Percentiles rank a stretch among this genome's conserved stretches.
phyloP scores from a whole-genome alignment of 345 rosid genomes.

The Eucalyptus curtisii region DNA sequence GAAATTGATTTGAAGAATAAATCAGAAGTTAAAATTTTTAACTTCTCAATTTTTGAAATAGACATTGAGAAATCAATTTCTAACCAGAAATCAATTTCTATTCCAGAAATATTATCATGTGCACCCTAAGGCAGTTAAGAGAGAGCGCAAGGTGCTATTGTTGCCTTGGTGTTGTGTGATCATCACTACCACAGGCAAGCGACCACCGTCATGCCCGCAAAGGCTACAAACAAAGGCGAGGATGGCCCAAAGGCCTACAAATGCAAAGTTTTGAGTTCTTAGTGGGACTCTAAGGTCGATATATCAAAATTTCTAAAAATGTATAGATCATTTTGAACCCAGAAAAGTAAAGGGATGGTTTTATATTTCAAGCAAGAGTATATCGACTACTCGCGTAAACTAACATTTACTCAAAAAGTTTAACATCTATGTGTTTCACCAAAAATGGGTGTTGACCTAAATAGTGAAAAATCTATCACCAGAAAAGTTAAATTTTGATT shows the following conservation, averaged over 20 bases:
- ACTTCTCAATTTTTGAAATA: no score
- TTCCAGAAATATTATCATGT: no score
- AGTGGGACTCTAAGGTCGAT: background rate
- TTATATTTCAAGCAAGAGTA: background rate
- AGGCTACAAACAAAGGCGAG: background rate
- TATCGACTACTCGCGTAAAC: rapidly evolving
- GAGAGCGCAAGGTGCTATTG: no score
- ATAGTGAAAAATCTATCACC: background rate
- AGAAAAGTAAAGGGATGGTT: background rate
- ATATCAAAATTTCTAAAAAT: background rate
- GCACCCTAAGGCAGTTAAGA: no score
- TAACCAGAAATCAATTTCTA: no score
- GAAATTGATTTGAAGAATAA: no score
- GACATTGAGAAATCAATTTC: no score
- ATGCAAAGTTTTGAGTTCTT: background rate
- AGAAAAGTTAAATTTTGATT: background rate
- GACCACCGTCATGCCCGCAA: background rate
- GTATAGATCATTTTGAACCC: background rate
- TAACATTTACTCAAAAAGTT: background rate
- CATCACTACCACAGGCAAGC: background rate
- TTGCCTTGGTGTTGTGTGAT: no score
- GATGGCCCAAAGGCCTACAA: background rate
- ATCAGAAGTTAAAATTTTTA: no score
- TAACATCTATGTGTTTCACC: background rate
- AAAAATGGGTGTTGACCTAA: background rate